Evolutionary conservation across 139 green algal genomes (phyloP).

Genomic region (Picochlorum sp.): DNA sequence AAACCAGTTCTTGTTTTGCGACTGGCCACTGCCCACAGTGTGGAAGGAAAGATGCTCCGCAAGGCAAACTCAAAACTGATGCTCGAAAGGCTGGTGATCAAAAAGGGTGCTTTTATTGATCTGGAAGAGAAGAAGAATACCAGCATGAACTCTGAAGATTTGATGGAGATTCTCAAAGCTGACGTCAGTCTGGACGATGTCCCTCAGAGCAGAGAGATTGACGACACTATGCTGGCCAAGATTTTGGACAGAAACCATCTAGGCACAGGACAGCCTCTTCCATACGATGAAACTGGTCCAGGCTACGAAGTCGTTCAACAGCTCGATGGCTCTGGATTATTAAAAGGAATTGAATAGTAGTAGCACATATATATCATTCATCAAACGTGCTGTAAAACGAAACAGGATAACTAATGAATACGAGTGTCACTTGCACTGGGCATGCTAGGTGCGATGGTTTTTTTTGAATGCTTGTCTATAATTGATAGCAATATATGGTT

Average conservation of each 20-base stretch:
- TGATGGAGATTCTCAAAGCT: constrained; percentile 63
- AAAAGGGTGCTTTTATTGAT: constrained; percentile 89
- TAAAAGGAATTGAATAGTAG: constrained; percentile 41
- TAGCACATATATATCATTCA: too few species aligned
- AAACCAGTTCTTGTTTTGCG: constrained; percentile 91
- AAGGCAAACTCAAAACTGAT: constrained; percentile 82
- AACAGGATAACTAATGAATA: too few species aligned
- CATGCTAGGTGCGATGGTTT: too few species aligned
- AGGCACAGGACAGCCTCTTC: constrained; percentile 18
- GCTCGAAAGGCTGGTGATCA: constrained; percentile 88
- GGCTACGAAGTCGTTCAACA: constrained; percentile 27
- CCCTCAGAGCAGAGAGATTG: constrained; percentile 58
- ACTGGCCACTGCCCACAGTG: constrained; percentile 80
- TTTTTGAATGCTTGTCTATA: too few species aligned
- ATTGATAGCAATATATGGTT: too few species aligned
- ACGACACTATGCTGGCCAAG: constrained; percentile 50
- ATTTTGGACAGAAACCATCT: constrained; percentile 68
- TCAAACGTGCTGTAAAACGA: too few species aligned
- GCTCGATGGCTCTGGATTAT: constrained; percentile 36
- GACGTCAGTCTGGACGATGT: constrained; percentile 41
- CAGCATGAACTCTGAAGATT: constrained; percentile 55
- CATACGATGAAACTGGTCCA: constrained; percentile 32
- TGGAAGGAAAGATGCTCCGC: constrained; percentile 90
- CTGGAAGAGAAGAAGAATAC: constrained; percentile 22
- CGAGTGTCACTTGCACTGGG: too few species aligned